phyloP scores from a whole-genome alignment of 805 yeast genomes.

The Starmerella floricola region DNA sequence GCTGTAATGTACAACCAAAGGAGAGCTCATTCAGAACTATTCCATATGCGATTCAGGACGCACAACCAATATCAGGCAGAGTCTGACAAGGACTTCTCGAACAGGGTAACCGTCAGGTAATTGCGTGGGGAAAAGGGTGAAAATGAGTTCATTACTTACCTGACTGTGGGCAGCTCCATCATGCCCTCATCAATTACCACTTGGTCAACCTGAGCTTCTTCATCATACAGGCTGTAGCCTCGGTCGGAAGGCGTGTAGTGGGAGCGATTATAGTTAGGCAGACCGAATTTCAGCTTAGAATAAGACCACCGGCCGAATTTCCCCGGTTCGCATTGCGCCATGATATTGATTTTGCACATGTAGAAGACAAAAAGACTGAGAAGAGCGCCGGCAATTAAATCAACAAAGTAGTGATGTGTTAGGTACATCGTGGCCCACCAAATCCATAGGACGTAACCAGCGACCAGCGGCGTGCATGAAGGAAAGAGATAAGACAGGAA shows the following conservation, averaged over 20 bases:
- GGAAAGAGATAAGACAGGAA: slow-evolving; percentile 81
- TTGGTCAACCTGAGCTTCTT: slow-evolving; percentile 13
- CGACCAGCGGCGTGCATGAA: slow-evolving; percentile 47
- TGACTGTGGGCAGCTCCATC: slow-evolving; percentile 4
- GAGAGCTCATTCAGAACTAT: too few species aligned
- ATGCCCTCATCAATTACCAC: slow-evolving; percentile 2
- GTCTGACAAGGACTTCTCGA: too few species aligned
- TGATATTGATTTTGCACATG: slow-evolving; percentile 47
- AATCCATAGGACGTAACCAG: slow-evolving; percentile 74
- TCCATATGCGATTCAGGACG: too few species aligned
- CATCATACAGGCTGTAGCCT: slow-evolving; percentile 13
- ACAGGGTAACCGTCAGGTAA: neutral
- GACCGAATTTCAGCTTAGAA: slow-evolving; percentile 29
- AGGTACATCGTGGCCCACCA: slow-evolving; percentile 99
- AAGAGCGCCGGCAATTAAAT: slow-evolving; percentile 87
- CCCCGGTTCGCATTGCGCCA: slow-evolving; percentile 42
- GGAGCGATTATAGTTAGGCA: slow-evolving; percentile 3
- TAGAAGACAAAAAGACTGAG: slow-evolving; percentile 60
- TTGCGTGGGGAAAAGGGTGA: neutral
- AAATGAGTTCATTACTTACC: neutral
- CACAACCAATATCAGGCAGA: too few species aligned
- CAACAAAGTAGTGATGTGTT: slow-evolving; percentile 92
- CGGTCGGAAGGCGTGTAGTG: neutral
- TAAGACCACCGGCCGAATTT: slow-evolving; percentile 35
- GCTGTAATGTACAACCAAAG: too few species aligned